These are phyloP conservation scores for Obelidium mucronatum DNA, from an alignment of 192 early-diverging fungal species.

Conservation along the genomic window DNA sequence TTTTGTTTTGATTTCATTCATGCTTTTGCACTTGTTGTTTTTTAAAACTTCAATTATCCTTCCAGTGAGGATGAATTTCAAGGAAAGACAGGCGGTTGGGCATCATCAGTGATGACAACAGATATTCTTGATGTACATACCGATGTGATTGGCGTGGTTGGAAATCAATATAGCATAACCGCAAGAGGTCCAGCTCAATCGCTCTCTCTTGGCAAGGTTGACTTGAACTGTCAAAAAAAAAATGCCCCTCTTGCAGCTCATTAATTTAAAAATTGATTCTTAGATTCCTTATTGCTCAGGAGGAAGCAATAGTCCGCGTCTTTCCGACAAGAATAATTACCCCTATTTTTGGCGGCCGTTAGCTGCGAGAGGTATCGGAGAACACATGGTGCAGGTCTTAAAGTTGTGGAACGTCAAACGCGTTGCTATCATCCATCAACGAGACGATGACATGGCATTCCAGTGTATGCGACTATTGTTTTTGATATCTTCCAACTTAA, in stretches of 20 bases:
- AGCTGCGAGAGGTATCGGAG: neutral
- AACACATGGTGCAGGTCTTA: neutral
- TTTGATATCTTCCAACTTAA: neutral
- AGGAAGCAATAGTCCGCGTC: neutral
- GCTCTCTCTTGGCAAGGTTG: neutral
- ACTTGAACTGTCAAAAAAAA: neutral
- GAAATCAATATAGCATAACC: conserved; percentile 7
- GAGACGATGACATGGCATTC: neutral
- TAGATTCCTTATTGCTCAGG: conserved; percentile 24
- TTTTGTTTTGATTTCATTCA: too few relatives aligned
- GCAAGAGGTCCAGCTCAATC: neutral
- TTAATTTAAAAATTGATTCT: too few relatives aligned
- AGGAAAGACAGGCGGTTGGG: conserved; percentile 16
- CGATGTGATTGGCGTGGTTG: conserved; percentile 4
- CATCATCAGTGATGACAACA: neutral
- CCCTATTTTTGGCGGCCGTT: conserved; percentile 14
- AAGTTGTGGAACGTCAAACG: conserved; percentile 11
- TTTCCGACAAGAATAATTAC: conserved; percentile 16
- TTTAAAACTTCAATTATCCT: neutral
- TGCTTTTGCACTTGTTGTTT: too few relatives aligned
- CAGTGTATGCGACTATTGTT: neutral
- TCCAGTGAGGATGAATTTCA: neutral
- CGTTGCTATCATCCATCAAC: conserved; percentile 13
- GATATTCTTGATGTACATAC: conserved; percentile 1
- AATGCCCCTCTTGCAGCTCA: neutral